Conservation (phyloP, 2,329 filamentous ascomycete species). For the Colletotrichum sp. region DNA sequence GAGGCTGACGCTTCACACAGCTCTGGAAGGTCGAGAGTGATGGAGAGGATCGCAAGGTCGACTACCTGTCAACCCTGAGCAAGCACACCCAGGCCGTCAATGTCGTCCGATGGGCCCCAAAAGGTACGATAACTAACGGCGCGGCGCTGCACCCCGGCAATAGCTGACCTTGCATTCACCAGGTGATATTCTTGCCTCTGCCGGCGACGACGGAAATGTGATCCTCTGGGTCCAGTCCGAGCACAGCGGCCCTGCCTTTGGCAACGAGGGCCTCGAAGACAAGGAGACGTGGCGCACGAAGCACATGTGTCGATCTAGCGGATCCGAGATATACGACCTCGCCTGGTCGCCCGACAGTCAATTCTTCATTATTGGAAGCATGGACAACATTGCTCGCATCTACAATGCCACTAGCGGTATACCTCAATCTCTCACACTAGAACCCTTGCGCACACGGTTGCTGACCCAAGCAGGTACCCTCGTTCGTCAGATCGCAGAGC, state of each 20-base stretch:
- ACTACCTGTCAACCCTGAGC: constrained; percentile 87
- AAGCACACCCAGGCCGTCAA: constrained; percentile 98
- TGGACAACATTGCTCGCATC: constrained; percentile 98
- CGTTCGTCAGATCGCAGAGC: constrained; percentile 93
- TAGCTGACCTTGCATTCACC: not conserved
- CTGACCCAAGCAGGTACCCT: constrained; percentile 51
- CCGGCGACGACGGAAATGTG: constrained; percentile 96
- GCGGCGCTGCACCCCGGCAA: not conserved
- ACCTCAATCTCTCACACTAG: constrained; percentile 20
- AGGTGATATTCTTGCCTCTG: constrained; percentile 94
- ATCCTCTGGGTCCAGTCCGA: constrained; percentile 95
- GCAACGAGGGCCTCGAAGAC: constrained; percentile 86
- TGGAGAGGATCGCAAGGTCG: constrained; percentile 86
- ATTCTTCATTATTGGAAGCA: constrained; percentile 98
- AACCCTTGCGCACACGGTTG: not conserved
- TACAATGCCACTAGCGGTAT: constrained; percentile 94
- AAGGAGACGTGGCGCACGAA: constrained; percentile 97
- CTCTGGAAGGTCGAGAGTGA: constrained; percentile 90
- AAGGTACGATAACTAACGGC: constrained; percentile 63
- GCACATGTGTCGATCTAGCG: constrained; percentile 95
- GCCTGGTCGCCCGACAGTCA: constrained; percentile 98
- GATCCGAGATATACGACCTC: constrained; percentile 96
- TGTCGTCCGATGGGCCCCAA: constrained; percentile 94
- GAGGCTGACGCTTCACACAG: constrained; percentile 44
- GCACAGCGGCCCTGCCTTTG: constrained; percentile 71